Base-by-base conservation (phyloP, 2,329 filamentous ascomycete species). In the Basipetospora sp. region DNA sequence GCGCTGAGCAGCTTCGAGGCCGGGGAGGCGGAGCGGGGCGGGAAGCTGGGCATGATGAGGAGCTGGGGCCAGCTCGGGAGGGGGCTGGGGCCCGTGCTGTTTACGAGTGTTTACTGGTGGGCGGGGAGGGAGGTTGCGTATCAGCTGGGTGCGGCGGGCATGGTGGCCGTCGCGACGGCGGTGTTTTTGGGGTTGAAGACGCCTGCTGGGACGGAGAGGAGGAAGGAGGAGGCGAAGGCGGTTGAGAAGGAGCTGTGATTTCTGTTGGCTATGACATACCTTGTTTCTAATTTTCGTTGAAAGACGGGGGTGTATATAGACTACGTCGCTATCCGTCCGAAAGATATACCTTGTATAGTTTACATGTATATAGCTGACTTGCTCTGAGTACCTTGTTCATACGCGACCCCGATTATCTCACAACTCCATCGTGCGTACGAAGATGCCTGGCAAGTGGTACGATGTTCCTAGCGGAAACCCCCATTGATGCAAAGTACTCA, bases 61-160 rank as follows among this genome's bases (percentile, higher is more conserved):
- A 75, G 69, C 47, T 77, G 67, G 77, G 88, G 90, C 5, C 90
- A 98, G 64, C 70, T 87, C 4, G 90, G 90, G 3, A 71, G 90
- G 25, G 85, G 87, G 0, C 57, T 93, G 9, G 90, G 90, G 0
- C 90, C 90, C 0, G 56, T 98, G 4, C 60, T 93, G 26, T 98
- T 98, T 54, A 96, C 90, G 44, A 85, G 84, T 34, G 65, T 98
- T 40, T 98, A 98, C 62, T 98, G 90, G 90, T 98, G 90, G 90
- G 87, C 85, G 5, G 90, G 90, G 0, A 68, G 90, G 33, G 80
- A 92, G 52, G 69, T 77, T 9, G 90, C 90, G 2, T 98, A 96
- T 56, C 67, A 65, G 1, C 68, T 85, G 48, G 90, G 90, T 4
- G 81, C 84, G 0, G 66, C 73, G 10, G 86, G 85, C 4, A 93